Conservation (phyloP, 768 basidiomycete species). For the Crucibulum laeve region DNA sequence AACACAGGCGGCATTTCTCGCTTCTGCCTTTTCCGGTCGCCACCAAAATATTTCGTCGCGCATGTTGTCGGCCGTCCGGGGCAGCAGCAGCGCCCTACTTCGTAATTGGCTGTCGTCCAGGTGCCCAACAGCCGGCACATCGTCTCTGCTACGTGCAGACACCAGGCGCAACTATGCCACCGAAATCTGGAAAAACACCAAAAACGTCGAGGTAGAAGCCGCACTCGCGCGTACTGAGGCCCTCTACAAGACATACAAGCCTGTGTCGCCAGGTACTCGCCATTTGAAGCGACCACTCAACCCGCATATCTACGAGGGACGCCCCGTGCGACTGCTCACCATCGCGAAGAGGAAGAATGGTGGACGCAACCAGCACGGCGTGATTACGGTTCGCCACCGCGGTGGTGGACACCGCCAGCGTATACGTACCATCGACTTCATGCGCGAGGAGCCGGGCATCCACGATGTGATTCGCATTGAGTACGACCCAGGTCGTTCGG, state of each 20-base stretch:
- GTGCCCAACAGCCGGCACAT: too few species aligned
- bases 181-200: constrained; percentile 30
- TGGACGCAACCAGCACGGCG: constrained; percentile 79
- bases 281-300: constrained; percentile 83
- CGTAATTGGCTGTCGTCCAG: too few species aligned
- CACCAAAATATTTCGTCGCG: too few species aligned
- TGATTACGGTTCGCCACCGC: constrained; percentile 81
- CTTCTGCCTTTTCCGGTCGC: too few species aligned
- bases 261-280: constrained; percentile 80
- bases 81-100: too few species aligned
- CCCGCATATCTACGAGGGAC: constrained; percentile 78
- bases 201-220: constrained; percentile 27
- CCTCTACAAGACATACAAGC: constrained; percentile 87
- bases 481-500: constrained; percentile 92
- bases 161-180: constrained; percentile 29
- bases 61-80: too few species aligned
- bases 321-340: constrained; percentile 83
- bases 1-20: too few species aligned
- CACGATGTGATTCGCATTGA: constrained; percentile 93
- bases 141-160: too few species aligned
- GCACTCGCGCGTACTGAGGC: constrained; percentile 48
- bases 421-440: constrained; percentile 84
- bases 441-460: constrained; percentile 68
- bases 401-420: constrained; percentile 92
- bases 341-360: constrained; percentile 78